These are phyloP conservation scores for Fusarium bactridioides DNA, from an alignment of 2,329 filamentous ascomycete genomes.

Conservation along the genomic window DNA sequence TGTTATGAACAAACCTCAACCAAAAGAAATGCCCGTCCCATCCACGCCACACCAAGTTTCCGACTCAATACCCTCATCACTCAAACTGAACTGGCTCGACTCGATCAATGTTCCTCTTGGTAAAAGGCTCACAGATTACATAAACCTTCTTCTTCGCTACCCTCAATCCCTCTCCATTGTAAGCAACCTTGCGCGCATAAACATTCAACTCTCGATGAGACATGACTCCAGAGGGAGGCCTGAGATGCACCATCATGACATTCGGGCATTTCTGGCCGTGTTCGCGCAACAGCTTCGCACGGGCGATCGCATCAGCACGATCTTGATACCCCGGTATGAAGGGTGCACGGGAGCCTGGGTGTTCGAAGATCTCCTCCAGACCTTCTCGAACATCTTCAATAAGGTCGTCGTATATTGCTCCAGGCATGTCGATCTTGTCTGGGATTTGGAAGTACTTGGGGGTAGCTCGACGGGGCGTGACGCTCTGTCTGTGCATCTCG, in stretches of 20 bases:
- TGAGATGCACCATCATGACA: not conserved
- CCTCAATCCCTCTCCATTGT: not conserved
- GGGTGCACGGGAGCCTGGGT: not conserved
- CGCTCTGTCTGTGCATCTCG: not conserved
- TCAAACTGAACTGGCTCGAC: not conserved
- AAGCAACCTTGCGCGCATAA: not conserved
- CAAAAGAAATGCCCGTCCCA: not conserved
- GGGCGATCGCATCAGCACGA: not conserved
- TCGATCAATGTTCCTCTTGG: not conserved
- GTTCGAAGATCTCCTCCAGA: not conserved
- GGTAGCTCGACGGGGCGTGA: not conserved
- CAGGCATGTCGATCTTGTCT: not conserved
- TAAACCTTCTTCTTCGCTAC: not conserved
- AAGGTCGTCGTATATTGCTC: not conserved
- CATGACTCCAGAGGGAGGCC: not conserved
- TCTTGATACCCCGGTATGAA: not conserved
- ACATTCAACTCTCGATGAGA: not conserved
- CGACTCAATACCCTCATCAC: fast-evolving
- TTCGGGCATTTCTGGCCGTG: not conserved
- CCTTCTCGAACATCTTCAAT: not conserved
- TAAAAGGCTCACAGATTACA: not conserved
- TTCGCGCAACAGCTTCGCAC: not conserved
- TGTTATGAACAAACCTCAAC: not conserved
- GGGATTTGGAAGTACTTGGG: not conserved
- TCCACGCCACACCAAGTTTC: fast-evolving